Evolutionary conservation across 2,329 filamentous ascomycete genomes (phyloP), one percentile per base, ranked within the genome.

Genomic region (Pestalotiopsis sp.): DNA sequence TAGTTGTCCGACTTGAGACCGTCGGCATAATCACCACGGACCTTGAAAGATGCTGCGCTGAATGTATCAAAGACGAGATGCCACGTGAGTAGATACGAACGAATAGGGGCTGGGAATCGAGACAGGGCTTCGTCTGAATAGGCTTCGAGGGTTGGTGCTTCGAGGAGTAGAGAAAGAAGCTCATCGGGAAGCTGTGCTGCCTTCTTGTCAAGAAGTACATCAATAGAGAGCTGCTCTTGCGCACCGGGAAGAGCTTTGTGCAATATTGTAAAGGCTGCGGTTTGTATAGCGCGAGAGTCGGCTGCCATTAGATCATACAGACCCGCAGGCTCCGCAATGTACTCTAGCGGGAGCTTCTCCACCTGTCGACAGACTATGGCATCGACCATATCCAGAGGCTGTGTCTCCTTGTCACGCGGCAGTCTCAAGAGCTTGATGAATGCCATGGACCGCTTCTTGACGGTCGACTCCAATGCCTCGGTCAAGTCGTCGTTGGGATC

Each of bases 71-170:
- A 98, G 0, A 98, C 86, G 1, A 98, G 85, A 71, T 93, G 89
- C 96, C 96, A 99, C 12, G 93, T 92, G 36, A 97, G 84, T 2
- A 99, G 85, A 75, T 98, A 99, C 11, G 91, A 90, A 66, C 94
- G 89, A 62, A 97, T 84, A 0, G 87, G 77, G 0, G 89, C 83
- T 12, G 94, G 94, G 74, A 95, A 92, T 17, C 88, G 84, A 4
- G 90, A 86, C 25, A 94, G 89, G 45, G 87, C 83, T 9, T 91
- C 87, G 61, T 92, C 89, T 0, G 87, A 84, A 60, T 94, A 88
- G 13, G 85, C 84, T n/a, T 92, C 87, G 2, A 93, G 83, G 0
- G 90, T 90, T 0, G 95, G 93, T 0, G 92, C 86, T 70, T 97
- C 92, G 0, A 97, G 86, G 14, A 98, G 85, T 1, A 98, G 85